phyloP scores from a whole-genome alignment of 2,329 filamentous ascomycete genomes.

The Stagonosporopsis tanaceti region DNA sequence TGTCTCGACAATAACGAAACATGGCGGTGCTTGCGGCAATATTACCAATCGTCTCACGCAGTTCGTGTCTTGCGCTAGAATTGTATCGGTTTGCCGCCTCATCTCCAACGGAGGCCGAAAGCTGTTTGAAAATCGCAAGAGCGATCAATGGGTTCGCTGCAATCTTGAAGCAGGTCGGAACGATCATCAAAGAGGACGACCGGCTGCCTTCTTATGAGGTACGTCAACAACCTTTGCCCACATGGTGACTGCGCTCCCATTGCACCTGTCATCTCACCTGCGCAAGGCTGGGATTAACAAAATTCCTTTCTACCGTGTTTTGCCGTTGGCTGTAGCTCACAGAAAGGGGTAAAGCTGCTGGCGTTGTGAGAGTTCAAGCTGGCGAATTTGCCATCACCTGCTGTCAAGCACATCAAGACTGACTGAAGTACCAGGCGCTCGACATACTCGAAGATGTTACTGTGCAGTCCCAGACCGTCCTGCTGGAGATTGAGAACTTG shows the following conservation, averaged over 20 bases:
- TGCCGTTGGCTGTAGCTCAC: neutral
- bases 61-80: constrained; percentile 44
- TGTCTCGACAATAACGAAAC: constrained; percentile 12
- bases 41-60: constrained; percentile 43
- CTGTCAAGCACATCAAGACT: neutral
- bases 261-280: neutral
- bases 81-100: constrained; percentile 44
- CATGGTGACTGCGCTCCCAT: neutral
- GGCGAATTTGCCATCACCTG: too few species aligned
- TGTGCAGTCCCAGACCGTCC: constrained; percentile 39
- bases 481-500: constrained; percentile 40
- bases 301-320: neutral
- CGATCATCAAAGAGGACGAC: constrained; percentile 49
- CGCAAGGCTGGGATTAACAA: neutral
- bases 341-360: neutral
- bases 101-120: constrained; percentile 33
- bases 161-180: constrained; percentile 50
- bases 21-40: constrained; percentile 50
- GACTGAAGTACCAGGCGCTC: constrained; percentile 32
- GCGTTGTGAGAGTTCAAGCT: neutral
- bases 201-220: constrained; percentile 47
- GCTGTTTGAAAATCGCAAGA: constrained; percentile 42
- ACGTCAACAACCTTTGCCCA: constrained; percentile 14
- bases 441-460: constrained; percentile 46
- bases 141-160: constrained; percentile 47